Percentiles rank a stretch among this genome's conserved stretches.
Conservation (phyloP, 2,329 filamentous ascomycete species). For the Trichoderma endophyticum region DNA sequence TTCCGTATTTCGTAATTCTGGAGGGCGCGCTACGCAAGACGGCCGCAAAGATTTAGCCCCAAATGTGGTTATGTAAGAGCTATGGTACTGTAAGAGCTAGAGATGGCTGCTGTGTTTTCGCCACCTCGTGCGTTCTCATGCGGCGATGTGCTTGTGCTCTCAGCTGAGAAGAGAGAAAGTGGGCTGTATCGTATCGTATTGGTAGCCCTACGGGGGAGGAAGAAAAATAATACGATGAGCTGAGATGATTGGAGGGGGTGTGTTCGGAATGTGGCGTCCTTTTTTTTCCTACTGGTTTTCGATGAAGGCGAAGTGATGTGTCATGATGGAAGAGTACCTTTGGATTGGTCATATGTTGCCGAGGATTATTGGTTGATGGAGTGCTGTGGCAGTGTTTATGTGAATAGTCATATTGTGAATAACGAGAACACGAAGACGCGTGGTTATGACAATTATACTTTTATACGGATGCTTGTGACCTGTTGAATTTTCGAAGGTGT, state of each 20-base stretch:
- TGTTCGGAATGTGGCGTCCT: neutral
- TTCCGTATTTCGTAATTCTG: neutral
- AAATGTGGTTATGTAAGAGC: constrained; percentile 8
- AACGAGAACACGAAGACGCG: neutral
- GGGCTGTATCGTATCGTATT: neutral
- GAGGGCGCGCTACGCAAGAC: neutral
- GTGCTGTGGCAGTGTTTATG: neutral
- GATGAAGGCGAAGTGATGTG: neutral
- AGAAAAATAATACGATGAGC: neutral
- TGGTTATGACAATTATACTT: neutral
- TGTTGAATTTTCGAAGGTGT: neutral
- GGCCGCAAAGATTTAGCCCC: neutral
- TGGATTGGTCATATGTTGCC: neutral
- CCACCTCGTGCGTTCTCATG: neutral
- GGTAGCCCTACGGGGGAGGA: neutral
- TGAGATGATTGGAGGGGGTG: neutral
- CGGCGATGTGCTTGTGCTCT: neutral
- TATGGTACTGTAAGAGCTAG: constrained; percentile 12
- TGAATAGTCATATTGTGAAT: neutral
- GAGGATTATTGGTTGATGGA: neutral
- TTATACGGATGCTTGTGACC: constrained; percentile 1
- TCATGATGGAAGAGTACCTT: neutral
- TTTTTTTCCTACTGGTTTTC: neutral
- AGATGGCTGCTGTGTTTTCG: neutral
- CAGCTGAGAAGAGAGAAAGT: neutral